Evolutionary conservation across 2,329 filamentous ascomycete species (phyloP).

Genomic region (Trichophyton simii): DNA sequence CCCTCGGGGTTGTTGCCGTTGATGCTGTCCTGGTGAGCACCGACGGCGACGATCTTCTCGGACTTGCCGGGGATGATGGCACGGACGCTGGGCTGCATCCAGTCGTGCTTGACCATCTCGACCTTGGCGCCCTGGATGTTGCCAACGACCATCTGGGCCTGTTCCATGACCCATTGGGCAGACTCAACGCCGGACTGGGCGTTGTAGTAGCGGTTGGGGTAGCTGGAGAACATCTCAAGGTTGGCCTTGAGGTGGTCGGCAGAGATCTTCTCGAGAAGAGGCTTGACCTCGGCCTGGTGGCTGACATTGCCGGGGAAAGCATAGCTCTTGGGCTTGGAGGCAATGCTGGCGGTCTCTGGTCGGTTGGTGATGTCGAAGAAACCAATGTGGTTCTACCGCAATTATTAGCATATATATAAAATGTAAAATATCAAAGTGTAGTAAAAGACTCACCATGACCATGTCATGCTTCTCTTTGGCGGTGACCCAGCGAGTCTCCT

Average conservation of each 20-base stretch:
- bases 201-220: constrained; percentile 47
- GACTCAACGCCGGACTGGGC: constrained; percentile 58
- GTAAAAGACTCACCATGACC: constrained; percentile 48
- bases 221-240: constrained; percentile 55
- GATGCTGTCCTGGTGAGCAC: constrained; percentile 89
- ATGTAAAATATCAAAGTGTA: neutral
- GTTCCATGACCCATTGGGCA: constrained; percentile 64
- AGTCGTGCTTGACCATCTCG: constrained; percentile 64
- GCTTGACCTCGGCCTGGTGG: constrained; percentile 53
- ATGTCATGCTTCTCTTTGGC: constrained; percentile 93
- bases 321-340: neutral
- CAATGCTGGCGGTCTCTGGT: constrained; percentile 4
- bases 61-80: constrained; percentile 78
- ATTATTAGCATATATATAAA: neutral
- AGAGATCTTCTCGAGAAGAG: constrained; percentile 55
- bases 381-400: constrained; percentile 56
- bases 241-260: constrained; percentile 66
- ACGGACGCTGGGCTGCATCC: constrained; percentile 85
- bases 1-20: constrained; percentile 79
- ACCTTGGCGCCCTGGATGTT: constrained; percentile 53
- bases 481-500: constrained; percentile 72
- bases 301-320: constrained; percentile 54
- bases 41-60: constrained; percentile 74
- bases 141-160: constrained; percentile 57
- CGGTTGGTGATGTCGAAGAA: constrained; percentile 89